Base-by-base conservation (phyloP, 1,284 basidiomycete genomes). In the Trametes hirsuta region DNA sequence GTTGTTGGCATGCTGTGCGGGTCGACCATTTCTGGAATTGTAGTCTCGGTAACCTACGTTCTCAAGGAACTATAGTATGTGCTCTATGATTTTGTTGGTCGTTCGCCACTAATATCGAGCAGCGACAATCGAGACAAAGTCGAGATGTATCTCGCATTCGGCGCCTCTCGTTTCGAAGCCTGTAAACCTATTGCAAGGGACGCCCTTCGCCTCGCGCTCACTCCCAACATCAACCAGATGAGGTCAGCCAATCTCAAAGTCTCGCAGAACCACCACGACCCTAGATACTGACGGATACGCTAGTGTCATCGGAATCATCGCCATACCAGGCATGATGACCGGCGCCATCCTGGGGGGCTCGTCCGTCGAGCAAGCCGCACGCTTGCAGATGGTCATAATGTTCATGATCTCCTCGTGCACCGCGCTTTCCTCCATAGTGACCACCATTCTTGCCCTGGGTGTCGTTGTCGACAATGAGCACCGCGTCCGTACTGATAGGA, bases 1-100 rank as follows among this genome's bases (percentile, higher is more conserved):
- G 84, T 94, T 51, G 81, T 94, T 9, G 93, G 93, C n/a, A 94
- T 95, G 93, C 79, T 94, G 2, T 90, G 92, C 52, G 93, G 93
- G 4, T 85, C 83, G 61, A 88, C 91, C 0, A 90, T 94, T 58
- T 88, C 87, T 0, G 84, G 86, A 0, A 84, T 94, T 22, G 85
- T 91, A 2, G 82, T 94, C 0, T 82, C 86, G 0, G 77, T 88
- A 4, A 84, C 83, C 55, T 87, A 83, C 55, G 79, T 90, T 11
- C 74, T 91, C 47, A 87, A 82, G 66, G 88, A 91, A 66, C 68
- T 91, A 8, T 77, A 84, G 88, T 90, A 63, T 34, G 85, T 76
- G 14, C 53, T 37, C 37, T 10, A 34, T 12, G 35, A 6, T 39
- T 12, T 22, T 4, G 2, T 22, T 36, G 8, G n/a, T 12, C 0